These are phyloP conservation scores for Dunaliella sp. DNA, from an alignment of 139 green algal genomes.

Conservation along the genomic window DNA sequence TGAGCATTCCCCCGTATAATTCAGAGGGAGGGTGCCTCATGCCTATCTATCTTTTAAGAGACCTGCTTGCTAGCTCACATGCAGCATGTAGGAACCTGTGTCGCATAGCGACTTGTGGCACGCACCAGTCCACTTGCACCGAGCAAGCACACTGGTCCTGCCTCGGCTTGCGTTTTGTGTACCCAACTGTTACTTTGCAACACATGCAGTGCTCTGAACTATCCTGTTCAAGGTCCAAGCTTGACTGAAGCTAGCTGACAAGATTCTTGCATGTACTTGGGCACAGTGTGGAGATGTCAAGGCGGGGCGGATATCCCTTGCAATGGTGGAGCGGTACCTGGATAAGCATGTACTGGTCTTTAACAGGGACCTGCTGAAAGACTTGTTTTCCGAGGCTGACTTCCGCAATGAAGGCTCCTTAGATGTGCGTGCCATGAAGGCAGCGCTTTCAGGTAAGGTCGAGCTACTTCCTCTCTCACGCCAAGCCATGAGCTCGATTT, in stretches of 20 bases:
- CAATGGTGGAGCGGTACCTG: conserved; percentile 36
- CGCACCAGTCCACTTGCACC: no score
- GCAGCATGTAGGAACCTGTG: no score
- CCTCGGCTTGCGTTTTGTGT: conserved; percentile 2
- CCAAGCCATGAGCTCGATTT: no score
- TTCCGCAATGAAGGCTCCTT: conserved; percentile 42
- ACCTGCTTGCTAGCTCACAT: no score
- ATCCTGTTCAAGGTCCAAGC: neutral
- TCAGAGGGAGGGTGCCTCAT: no score
- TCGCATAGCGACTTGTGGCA: no score
- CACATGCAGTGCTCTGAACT: neutral
- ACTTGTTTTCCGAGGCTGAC: conserved; percentile 42
- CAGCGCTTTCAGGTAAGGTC: conserved; percentile 41
- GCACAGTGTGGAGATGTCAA: conserved; percentile 46
- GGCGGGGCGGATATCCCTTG: conserved; percentile 23
- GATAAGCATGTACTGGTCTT: conserved; percentile 41
- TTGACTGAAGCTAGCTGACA: neutral
- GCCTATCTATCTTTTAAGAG: no score
- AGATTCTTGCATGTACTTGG: no score
- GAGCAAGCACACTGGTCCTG: no score
- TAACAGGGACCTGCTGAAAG: conserved; percentile 33
- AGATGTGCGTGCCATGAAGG: conserved; percentile 20
- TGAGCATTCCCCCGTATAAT: no score
- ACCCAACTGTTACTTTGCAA: neutral
- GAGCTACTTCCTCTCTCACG: no score